These are phyloP conservation scores for Globisporangium apiculatum DNA, from an alignment of 352 stramenopile species.

Conservation along the genomic window DNA sequence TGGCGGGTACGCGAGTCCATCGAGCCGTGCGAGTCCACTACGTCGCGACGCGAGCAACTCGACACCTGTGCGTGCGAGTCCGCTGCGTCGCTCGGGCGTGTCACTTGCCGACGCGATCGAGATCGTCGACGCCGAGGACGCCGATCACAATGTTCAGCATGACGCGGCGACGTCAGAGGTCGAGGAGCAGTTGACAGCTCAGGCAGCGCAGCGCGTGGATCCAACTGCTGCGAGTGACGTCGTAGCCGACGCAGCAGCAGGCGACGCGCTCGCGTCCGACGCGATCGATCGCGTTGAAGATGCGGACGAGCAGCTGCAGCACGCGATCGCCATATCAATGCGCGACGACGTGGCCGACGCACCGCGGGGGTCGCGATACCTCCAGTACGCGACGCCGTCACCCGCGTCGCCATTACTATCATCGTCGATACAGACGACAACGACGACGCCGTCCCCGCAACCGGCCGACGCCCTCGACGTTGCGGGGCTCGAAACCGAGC, in stretches of 20 bases:
- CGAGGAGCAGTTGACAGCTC: background rate
- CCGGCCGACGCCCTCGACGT: conserved; percentile 22
- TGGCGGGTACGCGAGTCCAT: background rate
- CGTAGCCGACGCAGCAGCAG: background rate
- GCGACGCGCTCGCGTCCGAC: background rate
- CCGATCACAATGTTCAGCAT: background rate
- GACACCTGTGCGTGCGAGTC: background rate
- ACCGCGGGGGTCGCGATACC: conserved; percentile 24
- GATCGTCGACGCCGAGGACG: conserved; percentile 4
- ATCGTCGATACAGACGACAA: too few species aligned
- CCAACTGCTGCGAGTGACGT: background rate
- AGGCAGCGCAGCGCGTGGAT: too few species aligned
- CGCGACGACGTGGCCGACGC: conserved; percentile 15
- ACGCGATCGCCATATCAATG: conserved; percentile 28
- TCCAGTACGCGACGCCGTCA: conserved; percentile 29
- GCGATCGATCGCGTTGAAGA: background rate
- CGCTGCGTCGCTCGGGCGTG: background rate
- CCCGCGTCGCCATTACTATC: background rate
- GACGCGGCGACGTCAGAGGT: background rate
- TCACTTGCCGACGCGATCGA: conserved; percentile 3
- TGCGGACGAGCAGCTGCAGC: conserved; percentile 20
- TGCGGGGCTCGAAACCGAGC: conserved; percentile 38
- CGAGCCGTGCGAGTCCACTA: background rate
- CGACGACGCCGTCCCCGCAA: background rate
- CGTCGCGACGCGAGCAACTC: background rate